phyloP scores from a whole-genome alignment of 352 stramenopile species.

The Phytophthora cryptogea region DNA sequence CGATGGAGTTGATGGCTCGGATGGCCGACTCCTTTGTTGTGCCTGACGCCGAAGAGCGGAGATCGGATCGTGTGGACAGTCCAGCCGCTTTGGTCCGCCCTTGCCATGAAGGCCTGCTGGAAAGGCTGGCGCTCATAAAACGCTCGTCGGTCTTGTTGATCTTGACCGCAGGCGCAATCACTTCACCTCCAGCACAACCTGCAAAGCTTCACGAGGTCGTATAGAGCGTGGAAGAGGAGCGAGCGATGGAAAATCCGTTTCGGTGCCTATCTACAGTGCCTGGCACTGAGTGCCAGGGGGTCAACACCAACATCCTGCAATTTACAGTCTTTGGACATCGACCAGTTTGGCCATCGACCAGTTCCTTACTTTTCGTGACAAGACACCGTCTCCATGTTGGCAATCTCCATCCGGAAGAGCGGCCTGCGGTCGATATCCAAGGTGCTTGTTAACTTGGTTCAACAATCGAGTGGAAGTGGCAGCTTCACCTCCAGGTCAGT shows the following conservation, averaged over 20 bases:
- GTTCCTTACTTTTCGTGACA: neutral
- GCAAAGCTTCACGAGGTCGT: slow-evolving; percentile 18
- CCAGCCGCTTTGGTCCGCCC: slow-evolving; percentile 25
- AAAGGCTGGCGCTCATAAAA: slow-evolving; percentile 32
- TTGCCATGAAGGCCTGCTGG: slow-evolving; percentile 29
- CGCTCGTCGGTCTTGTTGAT: slow-evolving; percentile 3
- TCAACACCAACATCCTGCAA: no score
- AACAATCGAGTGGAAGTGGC: no score
- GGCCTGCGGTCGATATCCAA: no score
- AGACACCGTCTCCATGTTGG: neutral
- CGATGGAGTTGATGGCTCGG: slow-evolving; percentile 6
- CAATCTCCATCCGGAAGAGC: no score
- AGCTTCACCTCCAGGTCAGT: no score
- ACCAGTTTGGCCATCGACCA: no score
- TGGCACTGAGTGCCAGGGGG: no score
- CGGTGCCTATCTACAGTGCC: slow-evolving; percentile 6
- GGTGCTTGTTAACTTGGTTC: no score
- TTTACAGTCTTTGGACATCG: no score
- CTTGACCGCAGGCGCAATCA: slow-evolving; percentile 23
- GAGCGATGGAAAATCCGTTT: slow-evolving; percentile 26
- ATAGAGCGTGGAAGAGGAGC: slow-evolving; percentile 33
- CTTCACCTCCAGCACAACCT: neutral
- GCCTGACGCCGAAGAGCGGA: slow-evolving; percentile 8
- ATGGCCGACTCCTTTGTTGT: neutral
- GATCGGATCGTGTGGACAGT: slow-evolving; percentile 20